Evolutionary conservation across 2,329 filamentous ascomycete genomes (phyloP).

Genomic region (Epichloe gansuensis): DNA sequence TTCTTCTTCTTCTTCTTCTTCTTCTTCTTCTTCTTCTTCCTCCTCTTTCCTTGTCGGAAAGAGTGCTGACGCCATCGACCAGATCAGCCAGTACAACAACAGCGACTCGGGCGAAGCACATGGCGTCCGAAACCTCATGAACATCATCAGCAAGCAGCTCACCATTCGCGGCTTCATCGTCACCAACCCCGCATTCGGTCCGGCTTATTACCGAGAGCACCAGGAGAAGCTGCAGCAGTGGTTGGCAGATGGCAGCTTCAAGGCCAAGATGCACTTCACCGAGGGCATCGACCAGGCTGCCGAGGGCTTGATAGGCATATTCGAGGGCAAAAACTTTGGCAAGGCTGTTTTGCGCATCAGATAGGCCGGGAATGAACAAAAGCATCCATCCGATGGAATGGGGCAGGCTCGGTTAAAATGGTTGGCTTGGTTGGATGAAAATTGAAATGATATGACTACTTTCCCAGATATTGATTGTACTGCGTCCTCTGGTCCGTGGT

Average conservation of each 20-base stretch:
- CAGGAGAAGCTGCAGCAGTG: conserved; percentile 64
- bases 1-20: no score
- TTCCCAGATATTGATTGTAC: no score
- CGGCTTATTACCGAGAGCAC: conserved; percentile 55
- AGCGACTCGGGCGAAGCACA: conserved; percentile 42
- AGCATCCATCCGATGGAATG: no score
- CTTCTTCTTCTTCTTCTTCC: neutral
- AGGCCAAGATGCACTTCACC: conserved; percentile 54
- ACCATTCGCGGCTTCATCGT: conserved; percentile 69
- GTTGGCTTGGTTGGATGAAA: neutral
- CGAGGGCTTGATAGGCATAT: conserved; percentile 61
- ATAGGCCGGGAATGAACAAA: neutral
- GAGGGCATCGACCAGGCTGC: conserved; percentile 68
- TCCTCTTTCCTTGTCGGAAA: neutral
- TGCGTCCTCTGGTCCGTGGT: no score
- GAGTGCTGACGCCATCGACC: neutral
- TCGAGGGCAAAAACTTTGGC: conserved; percentile 71
- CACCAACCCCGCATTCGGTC: conserved; percentile 48
- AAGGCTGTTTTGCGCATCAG: conserved; percentile 53
- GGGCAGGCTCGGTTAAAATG: no score
- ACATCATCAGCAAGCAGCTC: conserved; percentile 55
- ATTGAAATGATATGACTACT: neutral
- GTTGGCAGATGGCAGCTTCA: conserved; percentile 63
- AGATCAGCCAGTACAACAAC: conserved; percentile 63
- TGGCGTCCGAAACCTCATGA: conserved; percentile 51